Conservation (phyloP, 176 grass and related monocot species). For the Chrysopogon serrulatus region DNA sequence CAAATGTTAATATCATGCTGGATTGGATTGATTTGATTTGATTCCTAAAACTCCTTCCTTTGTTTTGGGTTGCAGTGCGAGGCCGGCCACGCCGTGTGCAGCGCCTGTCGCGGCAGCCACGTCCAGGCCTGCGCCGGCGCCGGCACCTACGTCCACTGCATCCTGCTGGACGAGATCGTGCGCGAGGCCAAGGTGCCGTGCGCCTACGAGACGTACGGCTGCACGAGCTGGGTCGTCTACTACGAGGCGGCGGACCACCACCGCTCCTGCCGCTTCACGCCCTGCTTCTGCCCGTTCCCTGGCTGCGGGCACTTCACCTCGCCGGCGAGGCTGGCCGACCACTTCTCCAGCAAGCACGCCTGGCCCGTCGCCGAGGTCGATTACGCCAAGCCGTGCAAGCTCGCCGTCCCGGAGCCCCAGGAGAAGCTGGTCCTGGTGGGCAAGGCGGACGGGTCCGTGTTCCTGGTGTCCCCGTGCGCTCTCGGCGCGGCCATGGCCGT, state of each 20-base stretch:
- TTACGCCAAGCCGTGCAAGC: background rate
- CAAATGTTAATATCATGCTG: background rate
- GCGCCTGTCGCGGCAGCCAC: background rate
- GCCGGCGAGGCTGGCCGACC: background rate
- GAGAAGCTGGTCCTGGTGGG: slow-evolving; percentile 4
- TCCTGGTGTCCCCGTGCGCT: background rate
- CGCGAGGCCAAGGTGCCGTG: slow-evolving; percentile 1
- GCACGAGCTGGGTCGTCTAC: background rate
- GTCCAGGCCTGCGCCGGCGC: background rate
- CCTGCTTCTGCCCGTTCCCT: slow-evolving; percentile 27
- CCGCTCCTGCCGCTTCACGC: slow-evolving; percentile 11
- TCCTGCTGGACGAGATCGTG: background rate
- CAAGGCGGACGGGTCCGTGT: background rate
- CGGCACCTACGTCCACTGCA: background rate
- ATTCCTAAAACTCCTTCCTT: background rate
- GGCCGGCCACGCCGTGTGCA: background rate
- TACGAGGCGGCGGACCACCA: background rate
- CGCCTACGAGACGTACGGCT: slow-evolving; percentile 9
- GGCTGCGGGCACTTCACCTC: slow-evolving; percentile 9
- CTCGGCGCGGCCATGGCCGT: background rate
- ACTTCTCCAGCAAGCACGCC: background rate
- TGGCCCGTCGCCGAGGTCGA: background rate
- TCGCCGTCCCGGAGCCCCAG: background rate
- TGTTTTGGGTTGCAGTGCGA: background rate
- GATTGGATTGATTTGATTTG: background rate